Base-by-base conservation (phyloP, 2,329 filamentous ascomycete genomes). In the Fusarium scirpi region DNA sequence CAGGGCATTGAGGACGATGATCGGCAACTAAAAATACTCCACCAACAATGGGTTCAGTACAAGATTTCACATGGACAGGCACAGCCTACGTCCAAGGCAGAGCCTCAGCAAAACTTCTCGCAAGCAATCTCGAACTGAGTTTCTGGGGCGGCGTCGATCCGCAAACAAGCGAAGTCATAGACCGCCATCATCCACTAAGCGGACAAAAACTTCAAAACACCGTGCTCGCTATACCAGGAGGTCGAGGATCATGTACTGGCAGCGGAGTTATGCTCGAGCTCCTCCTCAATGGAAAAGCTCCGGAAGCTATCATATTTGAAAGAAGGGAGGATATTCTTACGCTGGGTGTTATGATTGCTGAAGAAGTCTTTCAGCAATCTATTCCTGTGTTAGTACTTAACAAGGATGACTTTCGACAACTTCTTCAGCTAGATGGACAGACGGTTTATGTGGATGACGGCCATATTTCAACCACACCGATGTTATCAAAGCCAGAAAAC, bases 171-270 rank as follows among this genome's bases (percentile, higher is more conserved):
- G 65, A 78, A 15, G 75, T 85, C 2, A 80, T 84, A 47, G 84
- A 85, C 57, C 77, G 75, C 3, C 81, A 83, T 41, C 83, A 85
- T 56, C 80, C 80, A 1, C 69, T 85, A 3, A 69, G 67, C 9
- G 82, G 82, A 0, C 34, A 73, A 8, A 66, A 51, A 18, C 59
- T 85, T 1, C 67, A 76, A 5, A 74, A 72, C 13, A 71, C 72
- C 0, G 71, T 85, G 3, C 74, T 86, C 0, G 84, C 80, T 2
- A 82, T 85, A 16, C 83, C 84, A 0, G 74, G 79, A 20, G 79
- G 83, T n/a, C 79, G 83, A 22, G 83, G 84, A 3, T 85, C 84
- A 9, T 85, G 83, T 44, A 79, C 81, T 0, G 84, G 83, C 0
- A 85, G 83, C 16, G 78, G 78, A 2, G 80, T 82, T 2, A 77